Percentiles rank a stretch among this genome's conserved stretches.
These are phyloP conservation scores for Candida endomychidarum DNA, from an alignment of 805 yeast genomes.

Conservation along the genomic window DNA sequence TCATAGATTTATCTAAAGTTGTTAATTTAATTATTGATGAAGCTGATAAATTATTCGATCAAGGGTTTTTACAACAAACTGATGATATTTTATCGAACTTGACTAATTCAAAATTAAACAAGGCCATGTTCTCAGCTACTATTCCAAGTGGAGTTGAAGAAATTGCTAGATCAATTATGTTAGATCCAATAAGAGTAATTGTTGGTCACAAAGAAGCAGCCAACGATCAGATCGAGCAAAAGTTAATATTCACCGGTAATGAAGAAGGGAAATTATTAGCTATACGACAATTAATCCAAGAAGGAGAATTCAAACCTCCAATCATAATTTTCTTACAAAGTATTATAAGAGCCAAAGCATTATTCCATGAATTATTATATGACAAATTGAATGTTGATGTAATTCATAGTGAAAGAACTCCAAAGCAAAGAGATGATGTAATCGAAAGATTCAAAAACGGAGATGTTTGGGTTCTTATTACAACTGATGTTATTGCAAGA, in stretches of 20 bases:
- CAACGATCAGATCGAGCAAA: conserved; percentile 76
- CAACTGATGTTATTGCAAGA: conserved; percentile 94
- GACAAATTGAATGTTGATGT: conserved; percentile 93
- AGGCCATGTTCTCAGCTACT: conserved; percentile 91
- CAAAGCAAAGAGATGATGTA: conserved; percentile 79
- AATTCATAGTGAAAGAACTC: conserved; percentile 92
- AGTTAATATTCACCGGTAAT: conserved; percentile 80
- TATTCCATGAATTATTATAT: conserved; percentile 88
- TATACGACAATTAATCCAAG: conserved; percentile 79
- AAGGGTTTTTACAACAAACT: conserved; percentile 84
- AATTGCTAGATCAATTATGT: conserved; percentile 81
- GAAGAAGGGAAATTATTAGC: conserved; percentile 96
- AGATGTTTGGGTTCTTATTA: conserved; percentile 91
- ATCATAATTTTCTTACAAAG: conserved; percentile 89
- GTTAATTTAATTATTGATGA: conserved; percentile 86
- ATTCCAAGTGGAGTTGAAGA: conserved; percentile 92
- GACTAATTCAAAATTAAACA: conserved; percentile 49
- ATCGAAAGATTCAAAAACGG: conserved; percentile 86
- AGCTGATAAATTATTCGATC: conserved; percentile 90
- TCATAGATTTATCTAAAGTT: conserved; percentile 62
- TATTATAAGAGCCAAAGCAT: conserved; percentile 89
- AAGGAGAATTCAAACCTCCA: conserved; percentile 89
- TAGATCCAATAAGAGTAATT: conserved; percentile 79
- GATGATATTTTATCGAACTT: conserved; percentile 75
- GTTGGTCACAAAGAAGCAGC: conserved; percentile 96